Evolutionary conservation across 805 yeast genomes (phyloP), one percentile per base, ranked within the genome.

Genomic region (Candida xyloterini): DNA sequence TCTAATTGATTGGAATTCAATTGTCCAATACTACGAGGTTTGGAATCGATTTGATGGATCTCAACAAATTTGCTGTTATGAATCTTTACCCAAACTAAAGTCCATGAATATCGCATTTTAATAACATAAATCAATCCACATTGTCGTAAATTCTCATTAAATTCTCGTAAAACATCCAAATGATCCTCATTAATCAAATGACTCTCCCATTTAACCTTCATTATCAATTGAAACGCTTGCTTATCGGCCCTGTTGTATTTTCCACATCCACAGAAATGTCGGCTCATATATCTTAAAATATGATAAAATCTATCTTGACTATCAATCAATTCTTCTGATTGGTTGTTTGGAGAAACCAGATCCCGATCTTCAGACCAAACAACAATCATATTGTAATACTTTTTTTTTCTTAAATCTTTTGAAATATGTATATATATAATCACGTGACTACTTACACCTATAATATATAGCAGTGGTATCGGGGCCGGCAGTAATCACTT

Each of bases 401-500:
- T 31, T 22, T 11, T 29, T 28, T 22, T 35, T 35, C 18, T 18
- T 15, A 25, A n/a, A 16, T 11, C 6, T 18, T 18, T 18, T 6
- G 22, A 7, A 18, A 15, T 9, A 3, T 23, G 5, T 4, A 23
- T 5, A 5, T 23, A 18, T 6, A 5, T 21, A 13, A 27, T 23
- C 27, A 31, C 35, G 27, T 31, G 35, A 23, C 36, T 33, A 33
- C 24, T 26, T 34, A 27, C 31, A 33, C 26, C 62, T 68, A 65
- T 84, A 85, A 62, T 63, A 84, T 22, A 85, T 68, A 28, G 83
- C 90, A 24, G 84, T 73, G 27, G 77, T 65, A 34, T 70, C 70
- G 9, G 66, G 74, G 7, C 90, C 89, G 4, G 90, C 83, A 28
- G 70, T 73, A 7, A 82, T 55, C 4, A 67, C 76, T 60, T 84